Percentiles rank a stretch among this genome's conserved stretches.
These are phyloP conservation scores for Neurospora sp. DNA, from an alignment of 495 filamentous ascomycete genomes.

Conservation along the genomic window DNA sequence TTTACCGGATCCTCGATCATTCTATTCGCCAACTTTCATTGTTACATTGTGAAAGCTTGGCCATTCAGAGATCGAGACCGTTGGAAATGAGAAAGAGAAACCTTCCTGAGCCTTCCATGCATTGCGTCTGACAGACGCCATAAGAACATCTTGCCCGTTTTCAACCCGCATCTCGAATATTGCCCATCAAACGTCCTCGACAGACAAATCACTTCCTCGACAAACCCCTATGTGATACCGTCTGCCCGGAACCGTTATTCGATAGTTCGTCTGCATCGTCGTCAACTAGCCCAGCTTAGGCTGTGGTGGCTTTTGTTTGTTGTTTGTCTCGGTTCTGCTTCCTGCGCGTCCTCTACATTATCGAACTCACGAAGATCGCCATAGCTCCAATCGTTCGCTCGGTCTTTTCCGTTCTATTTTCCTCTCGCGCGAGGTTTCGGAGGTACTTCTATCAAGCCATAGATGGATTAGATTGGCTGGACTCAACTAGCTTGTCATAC, in stretches of 20 bases:
- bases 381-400: neutral
- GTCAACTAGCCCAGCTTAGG: neutral
- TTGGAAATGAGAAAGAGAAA: neutral
- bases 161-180: neutral
- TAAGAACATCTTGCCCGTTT: neutral
- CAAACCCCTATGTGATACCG: neutral
- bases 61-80: neutral
- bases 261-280: neutral
- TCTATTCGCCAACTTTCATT: neutral
- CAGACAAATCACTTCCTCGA: neutral
- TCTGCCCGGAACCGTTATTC: neutral
- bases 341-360: neutral
- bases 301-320: neutral
- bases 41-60: neutral
- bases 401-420: neutral
- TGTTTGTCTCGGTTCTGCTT: neutral
- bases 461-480: neutral
- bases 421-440: neutral
- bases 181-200: neutral
- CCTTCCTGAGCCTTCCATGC: neutral
- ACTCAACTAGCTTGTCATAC: neutral
- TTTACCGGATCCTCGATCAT: neutral
- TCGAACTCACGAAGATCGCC: neutral
- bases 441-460: neutral
- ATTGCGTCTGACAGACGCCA: neutral